Evolutionary conservation across 2,329 filamentous ascomycete species (phyloP), one percentile per base, ranked within the genome.

Genomic region (Talaromyces sp.): DNA sequence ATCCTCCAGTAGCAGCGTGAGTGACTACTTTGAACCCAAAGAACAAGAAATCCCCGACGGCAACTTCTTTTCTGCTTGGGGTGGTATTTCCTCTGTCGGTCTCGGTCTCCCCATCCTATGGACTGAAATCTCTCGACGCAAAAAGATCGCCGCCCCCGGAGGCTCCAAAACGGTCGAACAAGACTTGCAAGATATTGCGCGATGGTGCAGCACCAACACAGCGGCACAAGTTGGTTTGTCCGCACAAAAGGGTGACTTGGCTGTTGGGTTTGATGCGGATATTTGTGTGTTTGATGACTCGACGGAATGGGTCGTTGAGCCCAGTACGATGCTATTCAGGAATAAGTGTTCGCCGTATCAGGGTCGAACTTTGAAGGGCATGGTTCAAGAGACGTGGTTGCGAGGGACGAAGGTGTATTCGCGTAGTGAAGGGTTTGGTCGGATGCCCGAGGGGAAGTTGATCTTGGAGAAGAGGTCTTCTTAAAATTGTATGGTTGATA

Each of bases 21-120:
- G 60, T 2, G 53, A 76, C 2, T 60, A 66, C 37, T 51, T 63
- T 19, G 50, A 62, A 52, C 60, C 69, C 55, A 56, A 64, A 60
- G 61, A 73, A 22, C 65, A 69, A 43, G 73, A 75, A 15, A 66
- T 67, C 6, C 70, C 77, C 17, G 68, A 73, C 10, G 94, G 94
- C 37, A 90, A 97, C 76, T 97, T 99, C 81, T 94, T 97, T 76
- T 85, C 88, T 3, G 92, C 92, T 1, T 99, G 94, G 94, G 94
- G 94, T 56, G 94, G 94, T 13, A 96, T 99, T 68, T 93, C 89
- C 3, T 94, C 89, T 4, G 93, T 99, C 17, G 94, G 94, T 0
- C 83, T 99, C 1, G 94, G 94, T 0, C 81, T 99, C 3, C 90
- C 91, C 4, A 96, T 99, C 63, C 81, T 99, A 5, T 88, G 92